Percentiles rank a stretch among this genome's conserved stretches.
These are phyloP conservation scores for Thelonectria olida DNA, from an alignment of 2,329 filamentous ascomycete genomes.

Conservation along the genomic window DNA sequence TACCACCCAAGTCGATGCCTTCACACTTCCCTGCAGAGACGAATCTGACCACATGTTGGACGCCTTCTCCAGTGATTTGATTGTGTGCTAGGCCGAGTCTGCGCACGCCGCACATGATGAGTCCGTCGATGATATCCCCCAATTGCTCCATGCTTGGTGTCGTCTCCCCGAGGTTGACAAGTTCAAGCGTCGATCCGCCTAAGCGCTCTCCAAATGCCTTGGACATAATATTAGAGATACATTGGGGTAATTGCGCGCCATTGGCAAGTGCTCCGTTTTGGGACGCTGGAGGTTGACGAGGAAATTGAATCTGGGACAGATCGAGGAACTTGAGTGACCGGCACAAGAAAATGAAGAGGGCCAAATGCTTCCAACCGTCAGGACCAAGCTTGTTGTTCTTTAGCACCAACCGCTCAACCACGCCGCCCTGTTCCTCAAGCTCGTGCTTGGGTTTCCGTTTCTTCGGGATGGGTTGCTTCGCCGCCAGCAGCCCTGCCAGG, in stretches of 20 bases:
- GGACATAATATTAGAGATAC: conserved; percentile 70
- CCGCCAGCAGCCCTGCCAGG: conserved; percentile 84
- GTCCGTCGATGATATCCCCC: conserved; percentile 80
- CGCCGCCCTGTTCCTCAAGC: conserved; percentile 66
- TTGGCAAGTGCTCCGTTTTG: conserved; percentile 44
- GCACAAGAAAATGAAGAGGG: conserved; percentile 90
- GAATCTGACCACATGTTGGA: conserved; percentile 81
- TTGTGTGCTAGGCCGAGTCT: conserved; percentile 88
- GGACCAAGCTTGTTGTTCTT: conserved; percentile 91
- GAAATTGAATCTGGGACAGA: conserved; percentile 85
- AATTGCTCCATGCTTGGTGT: conserved; percentile 76
- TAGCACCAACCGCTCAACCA: conserved; percentile 86
- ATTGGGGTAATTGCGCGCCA: conserved; percentile 45
- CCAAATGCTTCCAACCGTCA: conserved; percentile 92
- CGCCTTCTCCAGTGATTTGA: conserved; percentile 74
- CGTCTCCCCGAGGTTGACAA: conserved; percentile 85
- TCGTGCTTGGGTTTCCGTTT: conserved; percentile 58
- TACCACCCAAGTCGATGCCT: conserved; percentile 89
- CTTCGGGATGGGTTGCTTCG: conserved; percentile 71
- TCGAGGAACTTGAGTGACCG: conserved; percentile 87
- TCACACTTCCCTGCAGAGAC: conserved; percentile 81
- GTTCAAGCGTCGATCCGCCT: conserved; percentile 78
- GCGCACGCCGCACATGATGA: conserved; percentile 79
- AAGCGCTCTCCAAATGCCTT: conserved; percentile 81
- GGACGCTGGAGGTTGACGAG: conserved; percentile 50